Conservation (phyloP, 176 grass and related monocot genomes). For the Oryza meridionalis region DNA sequence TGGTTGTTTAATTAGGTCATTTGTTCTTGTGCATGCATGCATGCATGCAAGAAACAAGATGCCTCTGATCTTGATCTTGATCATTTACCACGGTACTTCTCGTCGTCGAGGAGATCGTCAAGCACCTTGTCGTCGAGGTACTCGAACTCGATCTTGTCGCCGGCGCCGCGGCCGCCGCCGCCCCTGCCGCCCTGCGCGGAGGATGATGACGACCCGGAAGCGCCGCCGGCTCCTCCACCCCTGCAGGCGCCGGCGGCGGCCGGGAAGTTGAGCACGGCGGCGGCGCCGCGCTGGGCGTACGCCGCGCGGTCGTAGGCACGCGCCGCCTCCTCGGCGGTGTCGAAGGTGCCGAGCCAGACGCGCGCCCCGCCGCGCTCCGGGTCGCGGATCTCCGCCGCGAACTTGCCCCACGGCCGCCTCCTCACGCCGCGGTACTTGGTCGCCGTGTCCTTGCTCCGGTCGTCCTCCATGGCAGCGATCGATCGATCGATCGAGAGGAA, state of each 20-base stretch:
- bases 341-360: slow-evolving; percentile 76
- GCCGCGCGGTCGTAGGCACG: slow-evolving; percentile 66
- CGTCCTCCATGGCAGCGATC: slow-evolving; percentile 16
- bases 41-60: not conserved
- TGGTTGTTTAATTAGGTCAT: not conserved
- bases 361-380: slow-evolving; percentile 52
- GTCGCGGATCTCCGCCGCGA: slow-evolving; percentile 73
- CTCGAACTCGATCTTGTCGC: slow-evolving; percentile 58
- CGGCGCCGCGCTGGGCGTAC: slow-evolving; percentile 45
- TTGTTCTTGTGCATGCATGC: slow-evolving; percentile 17
- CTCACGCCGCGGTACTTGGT: slow-evolving; percentile 69
- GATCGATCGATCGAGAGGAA: not conserved
- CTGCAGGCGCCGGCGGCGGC: slow-evolving; percentile 28
- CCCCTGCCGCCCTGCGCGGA: slow-evolving; percentile 30
- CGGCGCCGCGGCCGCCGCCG: slow-evolving; percentile 3
- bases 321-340: slow-evolving; percentile 68
- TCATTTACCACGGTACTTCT: slow-evolving; percentile 43
- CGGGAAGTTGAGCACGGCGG: slow-evolving; percentile 70
- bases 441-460: not conserved
- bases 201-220: not conserved
- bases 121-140: slow-evolving; percentile 64
- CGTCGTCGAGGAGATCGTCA: slow-evolving; percentile 52
- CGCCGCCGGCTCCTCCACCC: not conserved
- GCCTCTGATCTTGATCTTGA: not conserved
- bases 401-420: slow-evolving; percentile 70